phyloP scores from a whole-genome alignment of 371 early-diverging fungal species.

The Rhizopus sp. region DNA sequence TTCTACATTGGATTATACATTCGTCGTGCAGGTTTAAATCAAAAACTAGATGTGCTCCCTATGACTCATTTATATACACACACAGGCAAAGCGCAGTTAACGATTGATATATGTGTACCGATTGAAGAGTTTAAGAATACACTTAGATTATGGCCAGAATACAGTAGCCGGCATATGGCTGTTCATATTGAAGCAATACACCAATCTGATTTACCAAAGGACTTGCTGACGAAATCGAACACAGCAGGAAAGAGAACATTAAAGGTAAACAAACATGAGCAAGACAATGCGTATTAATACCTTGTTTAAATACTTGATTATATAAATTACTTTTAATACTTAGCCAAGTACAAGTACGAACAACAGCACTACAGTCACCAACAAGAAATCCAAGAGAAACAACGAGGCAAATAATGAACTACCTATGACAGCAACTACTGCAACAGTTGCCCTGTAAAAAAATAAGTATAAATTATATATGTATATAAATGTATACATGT shows the following conservation, averaged over 20 bases:
- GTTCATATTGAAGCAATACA: background rate
- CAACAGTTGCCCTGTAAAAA: background rate
- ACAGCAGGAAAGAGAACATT: background rate
- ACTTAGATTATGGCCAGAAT: background rate
- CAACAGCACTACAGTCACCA: background rate
- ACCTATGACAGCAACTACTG: background rate
- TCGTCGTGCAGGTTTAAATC: slow-evolving; percentile 37
- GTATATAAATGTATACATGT: no score
- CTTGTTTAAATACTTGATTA: background rate
- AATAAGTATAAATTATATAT: background rate
- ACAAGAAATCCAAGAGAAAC: background rate
- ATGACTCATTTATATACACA: background rate
- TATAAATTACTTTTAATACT: no score
- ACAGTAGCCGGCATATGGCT: background rate
- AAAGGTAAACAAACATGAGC: background rate
- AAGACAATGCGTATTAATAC: no score
- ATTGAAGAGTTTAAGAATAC: slow-evolving; percentile 1
- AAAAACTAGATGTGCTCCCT: background rate
- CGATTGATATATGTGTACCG: background rate
- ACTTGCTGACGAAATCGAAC: background rate
- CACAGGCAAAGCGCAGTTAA: background rate
- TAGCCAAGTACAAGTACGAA: no score
- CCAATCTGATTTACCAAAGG: background rate
- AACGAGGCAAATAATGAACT: background rate
- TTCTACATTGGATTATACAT: slow-evolving; percentile 87